These are phyloP conservation scores for Plasmodiophora brassicae DNA, from an alignment of 208 protist species.

Conservation along the genomic window DNA sequence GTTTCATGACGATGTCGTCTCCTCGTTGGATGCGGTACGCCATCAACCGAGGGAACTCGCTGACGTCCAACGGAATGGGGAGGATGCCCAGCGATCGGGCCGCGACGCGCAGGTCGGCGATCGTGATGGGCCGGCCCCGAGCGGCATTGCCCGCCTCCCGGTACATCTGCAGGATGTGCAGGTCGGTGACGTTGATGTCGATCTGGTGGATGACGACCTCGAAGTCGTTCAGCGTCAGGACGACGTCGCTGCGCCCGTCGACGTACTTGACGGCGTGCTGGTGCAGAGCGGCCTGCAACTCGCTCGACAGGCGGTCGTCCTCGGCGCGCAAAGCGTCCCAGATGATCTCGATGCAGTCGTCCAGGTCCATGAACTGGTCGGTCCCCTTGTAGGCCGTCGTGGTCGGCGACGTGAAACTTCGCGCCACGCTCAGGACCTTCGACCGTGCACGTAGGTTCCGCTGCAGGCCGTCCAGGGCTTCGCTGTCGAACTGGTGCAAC, in stretches of 20 bases:
- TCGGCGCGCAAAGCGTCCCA: background rate
- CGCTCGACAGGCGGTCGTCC: background rate
- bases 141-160: background rate
- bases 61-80: background rate
- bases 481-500: background rate
- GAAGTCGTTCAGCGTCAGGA: background rate
- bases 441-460: background rate
- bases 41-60: background rate
- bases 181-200: background rate
- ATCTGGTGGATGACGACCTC: background rate
- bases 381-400: background rate
- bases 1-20: background rate
- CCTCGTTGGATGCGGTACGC: background rate
- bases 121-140: background rate
- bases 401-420: background rate
- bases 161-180: background rate
- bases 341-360: constrained; percentile 14
- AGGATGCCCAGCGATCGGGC: background rate
- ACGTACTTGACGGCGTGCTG: background rate
- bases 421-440: background rate
- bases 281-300: background rate
- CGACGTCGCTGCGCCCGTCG: background rate
- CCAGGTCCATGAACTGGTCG: background rate
- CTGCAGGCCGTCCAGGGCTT: background rate
- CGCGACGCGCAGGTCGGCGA: background rate